A percentile compares a stretch with the other conserved stretches of the same genome.
Conservation (phyloP, 148 eudicot genomes). For the Rhododendron ferrugineum region DNA sequence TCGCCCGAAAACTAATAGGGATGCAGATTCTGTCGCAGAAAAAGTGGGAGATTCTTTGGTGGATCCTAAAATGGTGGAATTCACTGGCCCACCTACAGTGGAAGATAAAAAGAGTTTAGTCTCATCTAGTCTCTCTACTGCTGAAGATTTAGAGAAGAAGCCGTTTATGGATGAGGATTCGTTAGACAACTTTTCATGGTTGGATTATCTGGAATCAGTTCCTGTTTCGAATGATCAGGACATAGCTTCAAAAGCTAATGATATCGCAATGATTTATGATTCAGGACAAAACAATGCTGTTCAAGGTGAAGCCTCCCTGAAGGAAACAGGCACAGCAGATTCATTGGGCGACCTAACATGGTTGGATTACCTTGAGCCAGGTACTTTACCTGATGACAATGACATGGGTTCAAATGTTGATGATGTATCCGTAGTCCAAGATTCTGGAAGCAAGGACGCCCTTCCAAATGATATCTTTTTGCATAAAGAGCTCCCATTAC, state of each 20-base stretch:
- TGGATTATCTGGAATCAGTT: conserved; percentile 35
- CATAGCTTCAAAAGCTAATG: conserved; percentile 13
- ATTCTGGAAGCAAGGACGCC: conserved; percentile 24
- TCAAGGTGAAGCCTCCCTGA: conserved; percentile 4
- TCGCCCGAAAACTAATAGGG: conserved; percentile 42
- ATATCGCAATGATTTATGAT: background rate
- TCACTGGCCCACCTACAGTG: conserved; percentile 15
- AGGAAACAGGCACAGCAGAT: conserved; percentile 2
- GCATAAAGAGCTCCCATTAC: conserved; percentile 20
- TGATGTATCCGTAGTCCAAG: conserved; percentile 16
- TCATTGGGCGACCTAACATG: conserved; percentile 15
- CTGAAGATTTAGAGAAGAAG: conserved; percentile 12
- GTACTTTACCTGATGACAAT: conserved; percentile 17
- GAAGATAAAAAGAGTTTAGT: conserved; percentile 25
- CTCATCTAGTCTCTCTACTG: conserved; percentile 20
- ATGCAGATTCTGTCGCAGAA: conserved; percentile 20
- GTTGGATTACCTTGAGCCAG: conserved; percentile 37
- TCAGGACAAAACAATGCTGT: conserved; percentile 12
- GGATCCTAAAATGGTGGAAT: conserved; percentile 22
- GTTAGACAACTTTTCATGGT: conserved; percentile 21
- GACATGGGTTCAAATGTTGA: conserved; percentile 17
- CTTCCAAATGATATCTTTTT: conserved; percentile 13
- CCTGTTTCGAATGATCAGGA: conserved; percentile 16
- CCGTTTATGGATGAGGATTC: conserved; percentile 14
- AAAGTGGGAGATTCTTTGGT: conserved; percentile 7